These are phyloP conservation scores for Yamadazyma taylorii DNA, from an alignment of 1,139 yeast species.

Conservation along the genomic window DNA sequence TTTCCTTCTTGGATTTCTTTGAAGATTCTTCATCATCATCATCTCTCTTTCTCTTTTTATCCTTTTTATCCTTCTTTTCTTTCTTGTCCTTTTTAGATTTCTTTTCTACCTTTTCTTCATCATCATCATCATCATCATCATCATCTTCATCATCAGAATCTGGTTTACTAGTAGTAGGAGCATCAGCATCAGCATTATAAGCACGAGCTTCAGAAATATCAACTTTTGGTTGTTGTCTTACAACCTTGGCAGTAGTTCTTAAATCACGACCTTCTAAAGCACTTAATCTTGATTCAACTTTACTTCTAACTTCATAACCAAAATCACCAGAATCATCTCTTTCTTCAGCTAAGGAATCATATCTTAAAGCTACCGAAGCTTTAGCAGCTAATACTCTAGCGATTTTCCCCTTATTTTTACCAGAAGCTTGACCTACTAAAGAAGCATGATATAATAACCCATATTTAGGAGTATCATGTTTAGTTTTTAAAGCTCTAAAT, in stretches of 20 bases:
- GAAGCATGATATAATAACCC: slow-evolving; percentile 97
- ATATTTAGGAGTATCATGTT: slow-evolving; percentile 97
- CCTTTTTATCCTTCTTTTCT: slow-evolving; percentile 40
- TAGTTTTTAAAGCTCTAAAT: slow-evolving; percentile 97
- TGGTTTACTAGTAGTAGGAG: slow-evolving; percentile 38
- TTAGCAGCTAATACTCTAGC: slow-evolving; percentile 99
- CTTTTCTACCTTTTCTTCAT: slow-evolving; percentile 42
- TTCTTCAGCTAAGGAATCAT: slow-evolving; percentile 96
- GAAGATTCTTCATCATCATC: slow-evolving; percentile 39
- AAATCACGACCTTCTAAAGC: slow-evolving; percentile 93
- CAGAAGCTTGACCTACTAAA: slow-evolving; percentile 92
- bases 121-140: slow-evolving; percentile 52
- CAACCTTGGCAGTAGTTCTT: slow-evolving; percentile 77
- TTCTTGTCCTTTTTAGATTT: slow-evolving; percentile 30
- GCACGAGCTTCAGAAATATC: slow-evolving; percentile 82
- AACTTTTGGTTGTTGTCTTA: slow-evolving; percentile 77
- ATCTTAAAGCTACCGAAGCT: slow-evolving; percentile 94
- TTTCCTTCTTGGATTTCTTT: slow-evolving; percentile 29
- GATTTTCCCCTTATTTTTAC: slow-evolving; percentile 97
- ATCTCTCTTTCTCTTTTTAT: slow-evolving; percentile 42
- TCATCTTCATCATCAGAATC: slow-evolving; percentile 51
- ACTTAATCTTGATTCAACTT: slow-evolving; percentile 92
- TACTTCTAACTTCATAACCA: slow-evolving; percentile 88
- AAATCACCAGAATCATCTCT: slow-evolving; percentile 93
- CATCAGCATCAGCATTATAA: slow-evolving; percentile 92